Evolutionary conservation across 2,329 filamentous ascomycete species (phyloP).

Genomic region (Fusarium staphyleae): DNA sequence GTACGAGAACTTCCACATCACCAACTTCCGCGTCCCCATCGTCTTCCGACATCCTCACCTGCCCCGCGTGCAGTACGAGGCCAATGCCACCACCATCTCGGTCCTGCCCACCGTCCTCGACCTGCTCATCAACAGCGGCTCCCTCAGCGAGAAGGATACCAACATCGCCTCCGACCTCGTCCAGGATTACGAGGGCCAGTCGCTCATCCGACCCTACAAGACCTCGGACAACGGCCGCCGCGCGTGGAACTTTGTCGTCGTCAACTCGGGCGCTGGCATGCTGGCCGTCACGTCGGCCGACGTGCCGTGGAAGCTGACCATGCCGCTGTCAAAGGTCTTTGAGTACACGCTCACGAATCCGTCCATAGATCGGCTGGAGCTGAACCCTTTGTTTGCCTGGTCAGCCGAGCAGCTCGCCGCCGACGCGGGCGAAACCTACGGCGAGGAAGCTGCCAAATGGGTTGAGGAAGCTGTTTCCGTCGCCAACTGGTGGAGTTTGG

Average conservation of each 20-base stretch:
- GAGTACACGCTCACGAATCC: slow-evolving; percentile 46
- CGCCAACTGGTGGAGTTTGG: slow-evolving; percentile 36
- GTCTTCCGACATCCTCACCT: slow-evolving; percentile 45
- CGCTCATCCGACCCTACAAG: slow-evolving; percentile 44
- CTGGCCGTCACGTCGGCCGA: slow-evolving; percentile 44
- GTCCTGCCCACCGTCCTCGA: slow-evolving; percentile 48
- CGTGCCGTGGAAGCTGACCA: slow-evolving; percentile 43
- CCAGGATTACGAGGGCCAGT: slow-evolving; percentile 47
- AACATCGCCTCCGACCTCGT: slow-evolving; percentile 41
- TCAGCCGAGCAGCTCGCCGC: slow-evolving; percentile 33
- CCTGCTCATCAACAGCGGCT: slow-evolving; percentile 45
- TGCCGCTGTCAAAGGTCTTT: slow-evolving; percentile 43
- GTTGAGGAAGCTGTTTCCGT: slow-evolving; percentile 36
- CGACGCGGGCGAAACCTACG: slow-evolving; percentile 27
- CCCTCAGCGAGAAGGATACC: slow-evolving; percentile 40
- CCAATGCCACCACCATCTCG: slow-evolving; percentile 44
- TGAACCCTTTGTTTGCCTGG: slow-evolving; percentile 39
- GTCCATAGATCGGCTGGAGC: slow-evolving; percentile 42
- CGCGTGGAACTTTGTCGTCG: slow-evolving; percentile 46
- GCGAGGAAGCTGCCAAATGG: slow-evolving; percentile 43
- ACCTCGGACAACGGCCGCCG: slow-evolving; percentile 38
- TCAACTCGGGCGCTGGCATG: slow-evolving; percentile 47
- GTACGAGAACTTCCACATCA: slow-evolving; percentile 44
- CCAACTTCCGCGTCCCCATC: slow-evolving; percentile 45
- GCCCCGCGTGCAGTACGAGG: slow-evolving; percentile 43